Conservation (phyloP, 2,329 filamentous ascomycete genomes). For the Pseudogymnoascus sp. region DNA sequence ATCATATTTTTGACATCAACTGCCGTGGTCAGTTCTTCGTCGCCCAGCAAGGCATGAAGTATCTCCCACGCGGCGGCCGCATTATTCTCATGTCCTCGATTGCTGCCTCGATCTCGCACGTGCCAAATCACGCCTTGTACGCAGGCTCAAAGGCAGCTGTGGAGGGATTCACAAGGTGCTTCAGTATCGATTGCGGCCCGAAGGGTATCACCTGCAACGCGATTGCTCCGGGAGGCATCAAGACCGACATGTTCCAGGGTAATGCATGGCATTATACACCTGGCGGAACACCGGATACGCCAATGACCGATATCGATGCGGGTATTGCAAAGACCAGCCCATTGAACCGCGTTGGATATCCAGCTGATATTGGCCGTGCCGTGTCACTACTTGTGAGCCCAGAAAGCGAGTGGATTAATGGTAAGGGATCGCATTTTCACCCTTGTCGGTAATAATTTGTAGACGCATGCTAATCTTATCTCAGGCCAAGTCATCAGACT, state of each 20-base stretch:
- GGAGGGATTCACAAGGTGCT: constrained; percentile 53
- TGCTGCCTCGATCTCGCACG: constrained; percentile 54
- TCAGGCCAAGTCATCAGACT: constrained; percentile 23
- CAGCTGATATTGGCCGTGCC: constrained; percentile 48
- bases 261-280: constrained; percentile 54
- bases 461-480: constrained; percentile 1
- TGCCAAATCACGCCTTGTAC: constrained; percentile 54
- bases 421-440: constrained; percentile 31
- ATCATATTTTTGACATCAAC: constrained; percentile 52
- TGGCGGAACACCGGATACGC: constrained; percentile 45
- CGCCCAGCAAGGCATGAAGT: constrained; percentile 63
- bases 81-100: constrained; percentile 59
- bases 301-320: constrained; percentile 45
- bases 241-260: constrained; percentile 59
- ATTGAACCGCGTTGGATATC: constrained; percentile 50
- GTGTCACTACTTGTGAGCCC: constrained; percentile 48
- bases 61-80: constrained; percentile 60
- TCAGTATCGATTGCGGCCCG: constrained; percentile 56
- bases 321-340: constrained; percentile 51
- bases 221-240: constrained; percentile 61
- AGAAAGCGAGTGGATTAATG: constrained; percentile 59
- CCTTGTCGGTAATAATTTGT: neutral
- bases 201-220: constrained; percentile 60
- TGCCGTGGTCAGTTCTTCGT: constrained; percentile 65
- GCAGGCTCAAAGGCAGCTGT: constrained; percentile 58